Percentiles rank a stretch among this genome's conserved stretches.
Evolutionary conservation across 108 stramenopile species (phyloP).

Genomic region (Parietichytrium sp.): DNA sequence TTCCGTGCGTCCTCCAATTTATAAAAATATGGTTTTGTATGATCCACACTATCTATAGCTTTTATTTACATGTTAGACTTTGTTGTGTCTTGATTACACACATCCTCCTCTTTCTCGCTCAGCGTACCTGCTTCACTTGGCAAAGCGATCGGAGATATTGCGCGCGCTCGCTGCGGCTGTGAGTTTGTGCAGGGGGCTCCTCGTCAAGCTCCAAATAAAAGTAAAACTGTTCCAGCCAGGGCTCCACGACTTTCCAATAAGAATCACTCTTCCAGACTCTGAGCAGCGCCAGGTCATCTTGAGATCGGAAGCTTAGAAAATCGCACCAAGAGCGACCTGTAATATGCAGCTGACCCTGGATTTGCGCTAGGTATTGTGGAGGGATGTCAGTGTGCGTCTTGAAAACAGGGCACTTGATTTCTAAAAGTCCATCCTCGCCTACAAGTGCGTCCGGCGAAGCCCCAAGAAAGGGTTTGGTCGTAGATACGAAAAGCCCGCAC

Average conservation of each 20-base stretch:
- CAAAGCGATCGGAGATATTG: too few species aligned
- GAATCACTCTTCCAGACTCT: not conserved
- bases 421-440: constrained; percentile 36
- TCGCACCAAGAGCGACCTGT: constrained; percentile 26
- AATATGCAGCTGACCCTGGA: constrained; percentile 28
- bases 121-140: too few species aligned
- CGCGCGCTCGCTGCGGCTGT: too few species aligned
- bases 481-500: not conserved
- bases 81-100: too few species aligned
- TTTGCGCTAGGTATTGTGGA: not conserved
- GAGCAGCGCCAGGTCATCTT: not conserved
- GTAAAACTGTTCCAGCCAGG: not conserved
- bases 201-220: not conserved
- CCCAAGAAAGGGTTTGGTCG: not conserved
- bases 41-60: too few species aligned
- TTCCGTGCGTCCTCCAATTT: too few species aligned
- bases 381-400: not conserved
- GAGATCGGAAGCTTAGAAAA: not conserved
- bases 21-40: too few species aligned
- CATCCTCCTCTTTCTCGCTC: too few species aligned
- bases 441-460: constrained; percentile 17
- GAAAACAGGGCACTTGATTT: not conserved
- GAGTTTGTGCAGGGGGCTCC: not conserved
- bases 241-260: not conserved
- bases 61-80: too few species aligned